Evolutionary conservation across 768 basidiomycete species (phyloP).

Genomic region (Coprinopsis strossmayeri): DNA sequence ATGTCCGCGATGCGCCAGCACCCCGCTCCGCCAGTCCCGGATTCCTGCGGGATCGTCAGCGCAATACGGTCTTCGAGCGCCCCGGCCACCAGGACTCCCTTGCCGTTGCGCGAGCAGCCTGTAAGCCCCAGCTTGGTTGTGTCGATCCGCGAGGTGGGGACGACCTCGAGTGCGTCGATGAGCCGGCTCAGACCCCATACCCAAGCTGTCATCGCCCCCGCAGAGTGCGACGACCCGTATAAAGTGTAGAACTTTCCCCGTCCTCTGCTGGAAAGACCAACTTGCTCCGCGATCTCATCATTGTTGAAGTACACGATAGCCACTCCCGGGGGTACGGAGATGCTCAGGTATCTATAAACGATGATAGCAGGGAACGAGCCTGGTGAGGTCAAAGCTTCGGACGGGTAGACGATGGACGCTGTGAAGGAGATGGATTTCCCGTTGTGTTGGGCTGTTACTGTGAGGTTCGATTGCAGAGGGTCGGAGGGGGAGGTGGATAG

Average conservation of each 20-base stretch:
- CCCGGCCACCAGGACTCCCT: conserved; percentile 49
- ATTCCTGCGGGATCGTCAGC: conserved; percentile 52
- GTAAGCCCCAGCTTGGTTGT: conserved; percentile 40
- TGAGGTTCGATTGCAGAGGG: conserved; percentile 3
- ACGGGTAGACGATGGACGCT: conserved; percentile 33
- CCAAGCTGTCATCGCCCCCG: conserved; percentile 48
- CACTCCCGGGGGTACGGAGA: conserved; percentile 27
- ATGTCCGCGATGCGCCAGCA: conserved; percentile 49
- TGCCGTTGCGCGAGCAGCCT: conserved; percentile 50
- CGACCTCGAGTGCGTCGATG: conserved; percentile 46
- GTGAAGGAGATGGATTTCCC: conserved; percentile 40
- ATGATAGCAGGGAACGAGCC: conserved; percentile 46
- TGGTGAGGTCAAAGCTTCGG: conserved; percentile 25
- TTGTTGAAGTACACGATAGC: conserved; percentile 42
- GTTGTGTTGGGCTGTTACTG: conserved; percentile 35
- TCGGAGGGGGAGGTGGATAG: neutral
- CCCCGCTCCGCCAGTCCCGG: conserved; percentile 47
- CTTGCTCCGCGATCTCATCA: conserved; percentile 41
- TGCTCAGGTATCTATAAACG: conserved; percentile 35
- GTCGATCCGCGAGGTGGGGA: conserved; percentile 34
- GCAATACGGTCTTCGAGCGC: conserved; percentile 49
- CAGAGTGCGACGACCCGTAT: conserved; percentile 37
- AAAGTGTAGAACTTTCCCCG: conserved; percentile 48
- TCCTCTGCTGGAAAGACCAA: conserved; percentile 36
- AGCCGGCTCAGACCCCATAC: conserved; percentile 51